These are phyloP conservation scores for Coniferiporia sulphurascens DNA, from an alignment of 1,284 basidiomycete genomes.

Conservation along the genomic window DNA sequence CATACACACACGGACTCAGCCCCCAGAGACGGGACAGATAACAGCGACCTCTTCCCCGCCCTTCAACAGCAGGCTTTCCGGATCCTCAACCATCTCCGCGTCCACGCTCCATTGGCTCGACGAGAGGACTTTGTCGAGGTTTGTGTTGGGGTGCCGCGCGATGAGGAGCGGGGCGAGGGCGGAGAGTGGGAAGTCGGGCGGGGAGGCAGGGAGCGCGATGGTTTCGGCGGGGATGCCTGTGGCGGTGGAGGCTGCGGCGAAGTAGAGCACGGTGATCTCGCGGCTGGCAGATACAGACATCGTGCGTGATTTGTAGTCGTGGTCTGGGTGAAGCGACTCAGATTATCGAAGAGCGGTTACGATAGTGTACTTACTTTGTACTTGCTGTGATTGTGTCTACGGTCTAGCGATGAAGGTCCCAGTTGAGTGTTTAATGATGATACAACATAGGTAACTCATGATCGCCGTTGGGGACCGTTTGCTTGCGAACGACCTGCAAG, in stretches of 20 bases:
- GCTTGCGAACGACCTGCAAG: no score
- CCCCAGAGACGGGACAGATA: slow-evolving; percentile 80
- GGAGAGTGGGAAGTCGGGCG: slow-evolving; percentile 41
- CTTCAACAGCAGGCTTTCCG: slow-evolving; percentile 41
- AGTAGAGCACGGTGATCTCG: slow-evolving; percentile 68
- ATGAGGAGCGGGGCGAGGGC: slow-evolving; percentile 46
- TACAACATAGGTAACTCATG: no score
- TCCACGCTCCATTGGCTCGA: slow-evolving; percentile 73
- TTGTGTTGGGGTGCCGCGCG: slow-evolving; percentile 45
- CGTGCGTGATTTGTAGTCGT: no score
- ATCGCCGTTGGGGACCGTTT: no score
- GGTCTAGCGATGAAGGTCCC: no score
- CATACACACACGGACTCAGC: slow-evolving; percentile 32
- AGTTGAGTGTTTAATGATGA: no score
- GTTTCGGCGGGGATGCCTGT: slow-evolving; percentile 50
- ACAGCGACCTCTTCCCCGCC: slow-evolving; percentile 78
- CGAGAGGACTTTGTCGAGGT: slow-evolving; percentile 48
- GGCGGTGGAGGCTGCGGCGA: slow-evolving; percentile 72
- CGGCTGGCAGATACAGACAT: not conserved
- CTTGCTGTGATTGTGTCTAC: no score
- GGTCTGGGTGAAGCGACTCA: no score
- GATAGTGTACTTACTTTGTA: no score
- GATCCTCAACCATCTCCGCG: slow-evolving; percentile 72
- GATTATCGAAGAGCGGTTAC: no score
- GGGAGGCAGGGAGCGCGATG: slow-evolving; percentile 39